These are phyloP conservation scores for Phanerodontia chrysosporium DNA, from an alignment of 768 basidiomycete species.

Conservation along the genomic window DNA sequence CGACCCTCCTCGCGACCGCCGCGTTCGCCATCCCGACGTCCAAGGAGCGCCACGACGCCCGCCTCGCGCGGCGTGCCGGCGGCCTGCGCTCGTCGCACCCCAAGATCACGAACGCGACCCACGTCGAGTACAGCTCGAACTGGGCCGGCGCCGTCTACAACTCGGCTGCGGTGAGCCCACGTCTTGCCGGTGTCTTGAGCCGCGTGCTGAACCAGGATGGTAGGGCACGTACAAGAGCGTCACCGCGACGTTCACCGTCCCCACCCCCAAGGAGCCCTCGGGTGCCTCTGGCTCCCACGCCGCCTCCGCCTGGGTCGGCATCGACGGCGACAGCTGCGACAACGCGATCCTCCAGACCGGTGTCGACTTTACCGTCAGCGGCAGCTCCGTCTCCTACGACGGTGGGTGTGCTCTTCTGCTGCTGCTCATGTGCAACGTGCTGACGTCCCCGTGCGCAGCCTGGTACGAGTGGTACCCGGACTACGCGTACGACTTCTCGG, in stretches of 20 bases:
- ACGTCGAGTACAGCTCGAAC: slow-evolving; percentile 13
- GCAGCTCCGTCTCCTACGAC: slow-evolving; percentile 20
- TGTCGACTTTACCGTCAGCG: slow-evolving; percentile 24
- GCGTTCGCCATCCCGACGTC: neutral
- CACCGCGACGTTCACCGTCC: slow-evolving; percentile 27
- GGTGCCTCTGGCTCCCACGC: slow-evolving; percentile 14
- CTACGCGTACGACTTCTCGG: slow-evolving; percentile 23
- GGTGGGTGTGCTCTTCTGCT: slow-evolving; percentile 11
- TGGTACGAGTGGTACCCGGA: slow-evolving; percentile 29
- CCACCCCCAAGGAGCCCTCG: slow-evolving; percentile 21
- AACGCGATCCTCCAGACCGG: slow-evolving; percentile 30
- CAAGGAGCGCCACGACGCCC: neutral
- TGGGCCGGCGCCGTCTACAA: neutral
- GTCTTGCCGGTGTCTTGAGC: neutral
- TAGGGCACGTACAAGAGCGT: slow-evolving; percentile 12
- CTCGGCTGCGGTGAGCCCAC: neutral
- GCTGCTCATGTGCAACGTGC: neutral
- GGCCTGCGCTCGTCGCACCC: neutral
- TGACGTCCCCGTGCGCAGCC: slow-evolving; percentile 7
- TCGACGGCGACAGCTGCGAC: slow-evolving; percentile 28
- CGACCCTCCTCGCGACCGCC: neutral
- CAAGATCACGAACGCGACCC: neutral
- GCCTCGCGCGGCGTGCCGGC: neutral
- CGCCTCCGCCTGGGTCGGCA: slow-evolving; percentile 30
- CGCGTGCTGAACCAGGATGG: neutral